Evolutionary conservation across 2,329 filamentous ascomycete genomes (phyloP), one percentile per base, ranked within the genome.

Genomic region (Colletotrichum tropicicola): DNA sequence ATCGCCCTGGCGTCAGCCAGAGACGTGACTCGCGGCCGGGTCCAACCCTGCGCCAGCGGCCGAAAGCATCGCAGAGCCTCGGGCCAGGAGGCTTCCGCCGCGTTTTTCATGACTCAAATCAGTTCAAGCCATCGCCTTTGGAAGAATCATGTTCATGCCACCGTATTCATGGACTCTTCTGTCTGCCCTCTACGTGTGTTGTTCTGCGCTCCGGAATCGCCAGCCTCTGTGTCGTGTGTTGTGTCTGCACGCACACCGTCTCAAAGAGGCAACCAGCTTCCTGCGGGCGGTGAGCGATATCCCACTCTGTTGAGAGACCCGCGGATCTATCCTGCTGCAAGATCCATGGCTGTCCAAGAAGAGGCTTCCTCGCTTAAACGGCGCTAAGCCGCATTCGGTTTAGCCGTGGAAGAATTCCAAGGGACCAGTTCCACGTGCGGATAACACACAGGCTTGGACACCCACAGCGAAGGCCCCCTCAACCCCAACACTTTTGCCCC

Each of bases 401-500:
- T 62, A 56, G 57, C 23, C 5, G 9, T 9, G 3, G 17, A 51
- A 21, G 43, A 44, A 8, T 12, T 56, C 43, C 57, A 37, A 61
- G 62, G 62, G 62, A 62, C 19, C 37, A 35, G 57, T 44, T 45
- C 62, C 62, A 65, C 58, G 57, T 41, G 28, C 44, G 62, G 35
- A 45, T 43, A 39, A 37, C 35, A 45, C 41, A 30, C 51, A 21
- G 57, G 19, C 44, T 65, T 39, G 56, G 21, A 61, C 39, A 49
- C n/a, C 57, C 55, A 64, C 55, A 53, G 10, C 28, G 21, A 47
- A 37, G 25, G 8, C 25, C 27, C 28, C 43, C 62, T 62, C 57
- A 65, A 65, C 49, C 62, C 62, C 57, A 65, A 65, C 62, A 62
- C 58, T 65, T 65, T 65, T 57, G 21, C 48, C 51, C 61, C 62